Evolutionary conservation across 805 yeast species (phyloP).

Genomic region (Helenozyma baotianmanensis): DNA sequence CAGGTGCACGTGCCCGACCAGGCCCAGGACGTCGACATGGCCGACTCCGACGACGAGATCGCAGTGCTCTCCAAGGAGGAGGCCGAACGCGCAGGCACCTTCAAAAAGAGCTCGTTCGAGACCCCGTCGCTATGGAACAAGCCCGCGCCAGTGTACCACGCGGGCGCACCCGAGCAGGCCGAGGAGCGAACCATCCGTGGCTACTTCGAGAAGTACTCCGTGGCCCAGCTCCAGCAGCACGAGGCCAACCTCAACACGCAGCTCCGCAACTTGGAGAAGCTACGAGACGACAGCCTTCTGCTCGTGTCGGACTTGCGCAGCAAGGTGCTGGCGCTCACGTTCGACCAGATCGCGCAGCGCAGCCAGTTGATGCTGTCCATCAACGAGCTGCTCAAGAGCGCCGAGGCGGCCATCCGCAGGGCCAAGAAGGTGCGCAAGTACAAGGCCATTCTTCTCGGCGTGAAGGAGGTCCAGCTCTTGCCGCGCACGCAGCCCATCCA

Average conservation of each 20-base stretch:
- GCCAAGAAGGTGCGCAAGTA: constrained; percentile 8
- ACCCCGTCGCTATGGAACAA: constrained; percentile 11
- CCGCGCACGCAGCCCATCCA: constrained; percentile 1
- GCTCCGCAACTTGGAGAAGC: constrained; percentile 3
- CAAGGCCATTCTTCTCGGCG: constrained; percentile 6
- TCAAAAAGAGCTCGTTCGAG: constrained; percentile 22
- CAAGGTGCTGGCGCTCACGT: constrained; percentile 4
- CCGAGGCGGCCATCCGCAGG: constrained; percentile 5
- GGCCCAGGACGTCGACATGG: too few relatives aligned
- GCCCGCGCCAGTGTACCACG: constrained; percentile 29
- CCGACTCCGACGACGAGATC: constrained; percentile 21
- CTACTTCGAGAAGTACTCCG: constrained; percentile 7
- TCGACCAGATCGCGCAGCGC: constrained; percentile 1
- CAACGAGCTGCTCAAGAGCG: constrained; percentile 2
- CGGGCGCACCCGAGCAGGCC: constrained; percentile 8
- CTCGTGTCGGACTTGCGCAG: constrained; percentile 2
- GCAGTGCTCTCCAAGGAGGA: constrained; percentile 26
- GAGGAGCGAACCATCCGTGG: constrained; percentile 1
- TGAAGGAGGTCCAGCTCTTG: constrained; percentile 4
- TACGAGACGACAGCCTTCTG: constrained; percentile 2
- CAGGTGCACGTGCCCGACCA: too few relatives aligned
- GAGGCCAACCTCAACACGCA: constrained; percentile 7
- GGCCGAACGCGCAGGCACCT: constrained; percentile 22
- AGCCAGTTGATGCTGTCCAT: constrained; percentile 3
- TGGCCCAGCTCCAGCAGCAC: constrained; percentile 8